Evolutionary conservation across 495 filamentous ascomycete species (phyloP).

Genomic region (Talaromyces proteolyticus): DNA sequence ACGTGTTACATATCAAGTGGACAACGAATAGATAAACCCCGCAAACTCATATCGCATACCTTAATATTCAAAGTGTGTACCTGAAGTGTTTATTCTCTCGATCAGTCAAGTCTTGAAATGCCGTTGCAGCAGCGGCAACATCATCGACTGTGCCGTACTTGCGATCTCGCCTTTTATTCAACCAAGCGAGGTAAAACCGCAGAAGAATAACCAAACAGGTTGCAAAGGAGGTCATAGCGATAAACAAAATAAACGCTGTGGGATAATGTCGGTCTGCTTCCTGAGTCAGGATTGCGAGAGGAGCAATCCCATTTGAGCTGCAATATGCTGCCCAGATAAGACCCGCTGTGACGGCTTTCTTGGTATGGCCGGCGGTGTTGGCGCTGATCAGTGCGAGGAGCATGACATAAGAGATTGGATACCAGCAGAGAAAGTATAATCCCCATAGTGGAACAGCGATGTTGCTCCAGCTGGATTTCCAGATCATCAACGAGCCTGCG

Average conservation of each 20-base stretch:
- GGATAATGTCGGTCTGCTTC: conserved; percentile 15
- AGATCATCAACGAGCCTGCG: not conserved
- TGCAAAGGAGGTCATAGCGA: conserved; percentile 46
- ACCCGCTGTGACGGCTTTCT: conserved; percentile 48
- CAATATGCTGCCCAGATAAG: conserved; percentile 22
- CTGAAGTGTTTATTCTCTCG: conserved; percentile 41
- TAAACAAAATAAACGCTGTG: conserved; percentile 43
- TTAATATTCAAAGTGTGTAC: conserved; percentile 5
- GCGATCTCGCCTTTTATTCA: conserved; percentile 43
- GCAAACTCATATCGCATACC: not conserved
- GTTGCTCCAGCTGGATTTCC: not conserved
- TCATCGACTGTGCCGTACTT: conserved; percentile 21
- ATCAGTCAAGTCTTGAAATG: conserved; percentile 50
- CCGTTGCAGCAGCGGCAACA: conserved; percentile 33
- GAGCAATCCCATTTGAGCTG: not conserved
- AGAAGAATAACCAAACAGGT: conserved; percentile 32
- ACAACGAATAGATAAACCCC: too few relatives aligned
- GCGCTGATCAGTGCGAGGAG: conserved; percentile 47
- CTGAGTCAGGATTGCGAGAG: not conserved
- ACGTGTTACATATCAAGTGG: too few relatives aligned
- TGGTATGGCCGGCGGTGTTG: conserved; percentile 51
- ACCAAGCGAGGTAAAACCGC: conserved; percentile 29
- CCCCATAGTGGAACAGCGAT: conserved; percentile 15
- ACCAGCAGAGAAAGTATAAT: conserved; percentile 24
- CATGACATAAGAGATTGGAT: conserved; percentile 52